These are phyloP conservation scores for Amanita rimosa DNA, from an alignment of 768 basidiomycete genomes.

Conservation along the genomic window DNA sequence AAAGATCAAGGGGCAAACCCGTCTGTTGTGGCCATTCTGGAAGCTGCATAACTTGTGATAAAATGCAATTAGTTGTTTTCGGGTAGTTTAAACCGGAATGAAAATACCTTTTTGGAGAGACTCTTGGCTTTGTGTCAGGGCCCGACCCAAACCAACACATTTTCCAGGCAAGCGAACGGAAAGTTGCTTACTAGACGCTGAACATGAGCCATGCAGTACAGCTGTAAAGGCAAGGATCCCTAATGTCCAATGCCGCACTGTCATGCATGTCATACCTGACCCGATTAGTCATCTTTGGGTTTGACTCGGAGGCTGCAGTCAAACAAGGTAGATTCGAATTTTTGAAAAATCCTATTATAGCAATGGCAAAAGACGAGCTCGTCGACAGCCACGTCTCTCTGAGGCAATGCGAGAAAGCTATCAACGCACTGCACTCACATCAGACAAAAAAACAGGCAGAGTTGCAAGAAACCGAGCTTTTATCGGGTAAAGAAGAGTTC, in stretches of 20 bases:
- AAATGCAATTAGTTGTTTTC: background rate
- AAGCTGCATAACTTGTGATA: background rate
- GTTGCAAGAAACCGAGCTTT: conserved; percentile 61
- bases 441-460: conserved; percentile 52
- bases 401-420: conserved; percentile 66
- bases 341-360: conserved; percentile 4
- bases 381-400: conserved; percentile 62
- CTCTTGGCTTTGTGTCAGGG: background rate
- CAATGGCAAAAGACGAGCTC: conserved; percentile 40
- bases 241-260: background rate
- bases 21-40: background rate
- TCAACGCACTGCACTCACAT: conserved; percentile 69
- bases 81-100: background rate
- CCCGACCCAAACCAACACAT: background rate
- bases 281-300: no score
- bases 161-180: background rate
- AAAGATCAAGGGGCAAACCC: conserved; percentile 29
- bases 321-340: conserved; percentile 1
- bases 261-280: no score
- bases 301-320: conserved; percentile 1
- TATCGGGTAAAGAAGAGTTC: conserved; percentile 70
- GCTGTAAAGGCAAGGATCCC: background rate
- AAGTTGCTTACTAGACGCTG: background rate
- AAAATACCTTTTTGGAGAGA: background rate
- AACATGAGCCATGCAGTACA: background rate